Evolutionary conservation across 2,329 filamentous ascomycete species (phyloP).

Genomic region (Verticillium albo-atrum): DNA sequence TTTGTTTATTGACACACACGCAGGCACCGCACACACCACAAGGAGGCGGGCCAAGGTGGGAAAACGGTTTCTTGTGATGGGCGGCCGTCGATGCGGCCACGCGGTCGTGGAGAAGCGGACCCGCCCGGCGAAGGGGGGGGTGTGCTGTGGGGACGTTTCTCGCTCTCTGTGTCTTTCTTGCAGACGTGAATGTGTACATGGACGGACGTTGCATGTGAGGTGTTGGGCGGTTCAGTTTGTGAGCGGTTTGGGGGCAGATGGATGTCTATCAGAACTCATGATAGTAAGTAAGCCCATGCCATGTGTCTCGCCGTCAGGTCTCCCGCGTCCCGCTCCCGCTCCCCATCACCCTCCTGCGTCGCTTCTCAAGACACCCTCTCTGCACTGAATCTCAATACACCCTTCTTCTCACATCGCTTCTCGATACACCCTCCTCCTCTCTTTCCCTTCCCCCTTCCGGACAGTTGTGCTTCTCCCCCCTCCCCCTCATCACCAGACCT

Average conservation of each 20-base stretch:
- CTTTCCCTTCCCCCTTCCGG: background rate
- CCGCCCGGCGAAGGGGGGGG: background rate
- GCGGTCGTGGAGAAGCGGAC: background rate
- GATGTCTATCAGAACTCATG: background rate
- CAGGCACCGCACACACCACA: background rate
- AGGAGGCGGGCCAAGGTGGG: background rate
- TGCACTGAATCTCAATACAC: background rate
- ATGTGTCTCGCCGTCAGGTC: background rate
- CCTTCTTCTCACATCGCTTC: background rate
- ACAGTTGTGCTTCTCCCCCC: background rate
- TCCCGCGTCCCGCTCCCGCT: background rate
- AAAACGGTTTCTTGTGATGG: background rate
- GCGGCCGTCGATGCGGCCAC: slow-evolving; percentile 1
- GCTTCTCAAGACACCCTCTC: background rate
- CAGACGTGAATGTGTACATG: too few species aligned
- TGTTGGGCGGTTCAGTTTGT: too few species aligned
- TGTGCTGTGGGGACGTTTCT: background rate
- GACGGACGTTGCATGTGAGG: too few species aligned
- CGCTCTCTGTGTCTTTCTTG: background rate
- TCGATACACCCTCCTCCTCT: background rate
- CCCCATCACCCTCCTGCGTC: background rate
- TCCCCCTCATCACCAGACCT: background rate
- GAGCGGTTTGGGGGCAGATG: too few species aligned
- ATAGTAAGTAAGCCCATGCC: background rate
- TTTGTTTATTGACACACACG: background rate